Percentiles rank a stretch among this genome's conserved stretches.
phyloP scores from a whole-genome alignment of 2,329 filamentous ascomycete species.

The Phoma herbarum region DNA sequence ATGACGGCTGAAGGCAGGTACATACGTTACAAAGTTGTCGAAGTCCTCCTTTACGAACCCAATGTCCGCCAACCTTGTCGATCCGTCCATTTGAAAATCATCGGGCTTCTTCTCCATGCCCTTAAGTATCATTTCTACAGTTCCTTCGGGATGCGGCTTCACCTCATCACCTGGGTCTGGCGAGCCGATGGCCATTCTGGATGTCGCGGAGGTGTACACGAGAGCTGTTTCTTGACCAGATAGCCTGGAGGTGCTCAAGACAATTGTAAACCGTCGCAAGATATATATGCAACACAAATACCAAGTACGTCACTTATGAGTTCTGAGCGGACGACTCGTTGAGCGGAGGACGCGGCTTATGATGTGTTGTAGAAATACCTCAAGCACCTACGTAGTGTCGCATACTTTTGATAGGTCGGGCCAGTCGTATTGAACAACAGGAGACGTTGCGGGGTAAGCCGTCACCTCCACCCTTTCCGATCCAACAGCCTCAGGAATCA shows the following conservation, averaged over 20 bases:
- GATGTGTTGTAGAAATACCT: conserved; percentile 1
- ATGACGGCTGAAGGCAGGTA: neutral
- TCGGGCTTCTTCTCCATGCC: conserved; percentile 21
- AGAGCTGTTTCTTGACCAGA: neutral
- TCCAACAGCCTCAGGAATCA: neutral
- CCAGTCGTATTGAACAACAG: conserved; percentile 3
- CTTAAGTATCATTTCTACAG: conserved; percentile 16
- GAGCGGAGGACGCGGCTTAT: neutral
- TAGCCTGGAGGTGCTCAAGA: neutral
- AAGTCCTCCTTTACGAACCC: conserved; percentile 14
- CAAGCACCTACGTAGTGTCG: conserved; percentile 2
- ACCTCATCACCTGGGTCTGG: conserved; percentile 6
- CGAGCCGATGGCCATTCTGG: conserved; percentile 6
- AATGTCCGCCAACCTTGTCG: conserved; percentile 15
- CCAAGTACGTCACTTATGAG: neutral
- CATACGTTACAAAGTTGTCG: conserved; percentile 13
- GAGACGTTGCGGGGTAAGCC: conserved; percentile 20
- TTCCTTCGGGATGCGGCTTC: conserved; percentile 7
- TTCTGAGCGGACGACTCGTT: neutral
- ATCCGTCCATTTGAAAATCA: conserved; percentile 2
- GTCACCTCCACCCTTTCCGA: conserved; percentile 1
- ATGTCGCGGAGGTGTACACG: neutral
- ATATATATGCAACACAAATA: neutral
- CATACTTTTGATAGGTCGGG: conserved; percentile 1
- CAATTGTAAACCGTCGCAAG: neutral